Evolutionary conservation across 208 protist genomes (phyloP), one percentile per base, ranked within the genome.

Genomic region (Angomonas ambiguus): DNA sequence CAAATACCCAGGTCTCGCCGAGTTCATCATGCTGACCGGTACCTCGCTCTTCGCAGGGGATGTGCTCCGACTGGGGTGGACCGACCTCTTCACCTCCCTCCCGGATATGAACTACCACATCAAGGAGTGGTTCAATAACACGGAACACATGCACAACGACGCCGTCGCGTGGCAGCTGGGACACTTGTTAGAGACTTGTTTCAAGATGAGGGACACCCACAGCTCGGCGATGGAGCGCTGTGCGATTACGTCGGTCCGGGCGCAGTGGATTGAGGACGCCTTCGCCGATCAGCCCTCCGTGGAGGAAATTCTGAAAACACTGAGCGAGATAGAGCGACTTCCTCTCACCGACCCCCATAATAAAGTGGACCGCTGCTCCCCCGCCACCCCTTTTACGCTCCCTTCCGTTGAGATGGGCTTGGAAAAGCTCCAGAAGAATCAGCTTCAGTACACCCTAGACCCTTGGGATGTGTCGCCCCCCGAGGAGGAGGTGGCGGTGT

Each of bases 91-190:
- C 78, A 93, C 92, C 16, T 82, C 77, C 24, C 67, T 94, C 33
- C 82, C 85, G 31, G 88, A 96, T 71, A 88, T 93, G 74, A 81
- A 81, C 49, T 92, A 92, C 67, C 85, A 97, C 77, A 92, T 97
- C 67, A 91, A 94, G 64, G 86, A 95, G 45, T 96, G 91, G 91
- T 96, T 96, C 69, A 76, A 96, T 74, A 76, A 61, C 51, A 83
- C 80, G 30, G 91, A 96, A 71, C 89, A 95, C 72, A 94, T 97
- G 88, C 90, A 95, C 69, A 93, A 95, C 64, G 92, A 97, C 83
- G 89, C 89, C 30, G 77, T 96, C 61, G 85, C 88, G 20, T 95
- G 89, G 92, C 91, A 96, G 73, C 78, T 96, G 18, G 91, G 91
- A 13, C 87, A 96, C 28, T 69, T 97, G 55, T 76, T 97, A 18